Percentiles rank a stretch among this genome's conserved stretches.
Evolutionary conservation across 1,284 basidiomycete genomes (phyloP).

Genomic region (Phaffia rhodozyma): DNA sequence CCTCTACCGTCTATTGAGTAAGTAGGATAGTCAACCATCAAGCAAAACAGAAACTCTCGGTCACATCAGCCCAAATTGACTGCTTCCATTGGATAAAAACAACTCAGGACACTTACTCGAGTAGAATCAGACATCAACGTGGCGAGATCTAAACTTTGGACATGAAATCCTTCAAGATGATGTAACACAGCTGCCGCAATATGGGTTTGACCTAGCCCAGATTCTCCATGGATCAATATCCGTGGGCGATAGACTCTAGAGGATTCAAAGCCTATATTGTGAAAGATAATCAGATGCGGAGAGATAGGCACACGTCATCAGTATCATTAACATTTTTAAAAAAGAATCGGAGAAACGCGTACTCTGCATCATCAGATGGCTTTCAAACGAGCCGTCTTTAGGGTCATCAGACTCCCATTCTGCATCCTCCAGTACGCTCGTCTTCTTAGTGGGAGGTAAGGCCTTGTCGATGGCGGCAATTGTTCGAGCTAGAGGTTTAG

Average conservation of each 20-base stretch:
- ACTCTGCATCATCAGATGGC: conserved; percentile 80
- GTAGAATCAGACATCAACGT: conserved; percentile 81
- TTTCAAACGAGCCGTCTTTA: conserved; percentile 55
- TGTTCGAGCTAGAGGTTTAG: conserved; percentile 54
- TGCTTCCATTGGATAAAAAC: background rate
- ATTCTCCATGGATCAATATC: conserved; percentile 65
- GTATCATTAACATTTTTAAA: background rate
- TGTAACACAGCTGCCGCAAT: conserved; percentile 84
- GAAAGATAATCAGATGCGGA: background rate
- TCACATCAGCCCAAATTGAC: background rate
- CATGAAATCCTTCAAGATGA: conserved; percentile 87
- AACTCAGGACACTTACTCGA: conserved; percentile 42
- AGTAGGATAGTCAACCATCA: background rate
- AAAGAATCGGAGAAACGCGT: conserved; percentile 26
- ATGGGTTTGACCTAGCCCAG: conserved; percentile 82
- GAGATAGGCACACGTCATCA: background rate
- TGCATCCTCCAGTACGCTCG: conserved; percentile 81
- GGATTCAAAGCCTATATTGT: conserved; percentile 69
- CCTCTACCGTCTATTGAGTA: conserved; percentile 61
- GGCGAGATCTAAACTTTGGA: conserved; percentile 86
- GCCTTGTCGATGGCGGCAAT: conserved; percentile 57
- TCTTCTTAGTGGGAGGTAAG: conserved; percentile 59
- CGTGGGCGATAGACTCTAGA: conserved; percentile 83
- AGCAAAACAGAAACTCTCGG: background rate
- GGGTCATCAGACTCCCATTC: conserved; percentile 63